Evolutionary conservation across 2,329 filamentous ascomycete species (phyloP), one percentile per base, ranked within the genome.

Genomic region (Claviceps arundinis): DNA sequence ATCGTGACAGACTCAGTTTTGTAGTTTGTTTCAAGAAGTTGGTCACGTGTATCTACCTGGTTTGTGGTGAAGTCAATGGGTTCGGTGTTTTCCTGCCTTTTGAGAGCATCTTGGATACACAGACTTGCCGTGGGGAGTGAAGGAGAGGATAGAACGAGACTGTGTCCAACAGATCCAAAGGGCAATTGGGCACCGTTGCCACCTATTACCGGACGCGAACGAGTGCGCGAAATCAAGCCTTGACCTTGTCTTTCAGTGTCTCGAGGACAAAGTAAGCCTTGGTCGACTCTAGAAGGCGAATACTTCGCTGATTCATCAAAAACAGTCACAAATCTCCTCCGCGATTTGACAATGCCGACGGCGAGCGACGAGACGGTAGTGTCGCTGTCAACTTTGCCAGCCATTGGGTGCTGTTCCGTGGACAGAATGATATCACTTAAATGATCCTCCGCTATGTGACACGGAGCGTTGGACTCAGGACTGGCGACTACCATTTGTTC

Each of bases 321-420:
- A 9, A 37, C 40, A 9, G 45, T 22, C 16, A 34, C 17, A 24
- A 30, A 30, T 46, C 45, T 48, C 16, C 30, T 54, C 52, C 52
- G 51, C 5, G 52, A 54, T n/a, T 51, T 54, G 13, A 54, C 45
- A 40, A 14, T 48, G n/a, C 50, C 38, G 8, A 24, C 16, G 19
- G 22, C 38, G 34, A 40, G 22, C 9, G 46, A 37, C 3, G 17
- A 38, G 38, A 9, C 26, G 26, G 52, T 11, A 26, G 6, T 16
- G 11, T 34, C 42, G n/a, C 37, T 17, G 37, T 50, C 46, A 24
- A 24, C 45, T 37, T 37, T 24, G 11, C 37, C n/a, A 41, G 22
- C 19, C 30, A 17, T 19, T 24, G 11, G 5, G 14, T 26, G 41
- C 41, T 38, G 37, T 6, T 42, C 26, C 26, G 24, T 17, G 16